These are phyloP conservation scores for Pezicula radicicola DNA, from an alignment of 2,329 filamentous ascomycete genomes.

Conservation along the genomic window DNA sequence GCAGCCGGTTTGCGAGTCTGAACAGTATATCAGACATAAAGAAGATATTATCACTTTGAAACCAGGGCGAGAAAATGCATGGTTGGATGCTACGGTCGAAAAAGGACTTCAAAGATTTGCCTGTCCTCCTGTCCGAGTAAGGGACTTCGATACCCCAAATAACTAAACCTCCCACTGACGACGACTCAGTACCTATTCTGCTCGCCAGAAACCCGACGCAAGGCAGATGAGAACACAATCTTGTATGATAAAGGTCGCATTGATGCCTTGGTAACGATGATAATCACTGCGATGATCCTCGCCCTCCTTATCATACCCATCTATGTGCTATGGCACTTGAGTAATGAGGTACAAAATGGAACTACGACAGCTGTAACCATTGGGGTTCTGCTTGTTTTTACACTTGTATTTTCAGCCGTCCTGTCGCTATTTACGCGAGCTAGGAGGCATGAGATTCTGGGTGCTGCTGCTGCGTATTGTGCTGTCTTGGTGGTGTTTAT, in stretches of 20 bases:
- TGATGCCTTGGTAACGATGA: conserved; percentile 5
- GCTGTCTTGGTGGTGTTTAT: conserved; percentile 7
- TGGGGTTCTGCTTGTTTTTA: conserved; percentile 14
- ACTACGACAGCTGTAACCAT: conserved; percentile 11
- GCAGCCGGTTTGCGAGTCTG: conserved; percentile 20
- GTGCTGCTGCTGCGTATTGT: conserved; percentile 3
- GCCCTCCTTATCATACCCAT: conserved; percentile 13
- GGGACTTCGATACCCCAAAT: background rate
- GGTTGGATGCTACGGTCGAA: conserved; percentile 34
- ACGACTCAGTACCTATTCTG: conserved; percentile 4
- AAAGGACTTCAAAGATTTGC: conserved; percentile 12
- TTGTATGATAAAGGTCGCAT: conserved; percentile 9
- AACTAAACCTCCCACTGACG: background rate
- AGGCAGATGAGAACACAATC: conserved; percentile 1
- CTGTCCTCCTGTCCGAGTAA: conserved; percentile 10
- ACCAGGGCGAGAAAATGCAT: conserved; percentile 34
- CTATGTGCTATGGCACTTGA: conserved; percentile 13
- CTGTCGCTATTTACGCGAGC: conserved; percentile 1
- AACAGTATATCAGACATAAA: conserved; percentile 30
- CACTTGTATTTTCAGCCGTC: background rate
- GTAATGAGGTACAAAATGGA: background rate
- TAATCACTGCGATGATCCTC: conserved; percentile 7
- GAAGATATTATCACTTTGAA: conserved; percentile 38
- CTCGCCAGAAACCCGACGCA: conserved; percentile 6
- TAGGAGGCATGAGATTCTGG: conserved; percentile 4